Conservation (phyloP, 2,329 filamentous ascomycete genomes). For the Trichoderma semiorbis region DNA sequence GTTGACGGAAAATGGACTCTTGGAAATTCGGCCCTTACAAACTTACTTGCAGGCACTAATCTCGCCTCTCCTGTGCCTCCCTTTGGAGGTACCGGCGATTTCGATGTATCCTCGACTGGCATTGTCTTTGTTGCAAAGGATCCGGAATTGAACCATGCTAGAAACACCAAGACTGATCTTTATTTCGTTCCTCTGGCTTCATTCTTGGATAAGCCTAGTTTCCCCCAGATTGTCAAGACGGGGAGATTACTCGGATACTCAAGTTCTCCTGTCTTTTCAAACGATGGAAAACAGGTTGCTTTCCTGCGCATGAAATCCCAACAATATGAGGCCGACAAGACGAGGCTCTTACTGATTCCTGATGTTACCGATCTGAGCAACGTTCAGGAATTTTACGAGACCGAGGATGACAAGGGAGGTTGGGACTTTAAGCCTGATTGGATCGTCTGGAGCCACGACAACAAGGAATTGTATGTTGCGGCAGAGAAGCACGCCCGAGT, state of each 20-base stretch:
- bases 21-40: constrained; percentile 49
- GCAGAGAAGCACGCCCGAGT: constrained; percentile 66
- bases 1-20: constrained; percentile 41
- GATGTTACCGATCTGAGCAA: constrained; percentile 56
- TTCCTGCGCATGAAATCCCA: constrained; percentile 75
- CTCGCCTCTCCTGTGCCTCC: constrained; percentile 69
- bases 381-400: constrained; percentile 60
- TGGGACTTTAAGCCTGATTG: constrained; percentile 59
- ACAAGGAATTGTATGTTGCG: constrained; percentile 65
- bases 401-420: constrained; percentile 58
- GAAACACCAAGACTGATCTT: constrained; percentile 77
- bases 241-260: constrained; percentile 62
- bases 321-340: constrained; percentile 75
- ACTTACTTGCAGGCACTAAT: constrained; percentile 58
- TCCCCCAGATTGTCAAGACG: constrained; percentile 51
- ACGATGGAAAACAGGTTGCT: constrained; percentile 64
- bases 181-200: constrained; percentile 66
- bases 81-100: constrained; percentile 78
- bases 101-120: constrained; percentile 65
- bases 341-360: constrained; percentile 62
- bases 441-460: constrained; percentile 56
- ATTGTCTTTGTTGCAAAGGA: constrained; percentile 75
- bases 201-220: constrained; percentile 54
- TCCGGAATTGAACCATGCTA: constrained; percentile 64
- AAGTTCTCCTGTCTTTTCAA: constrained; percentile 67